A percentile compares a stretch with the other conserved stretches of the same genome.
Conservation (phyloP, 148 eudicot genomes). For the Rhododendron simsii region DNA sequence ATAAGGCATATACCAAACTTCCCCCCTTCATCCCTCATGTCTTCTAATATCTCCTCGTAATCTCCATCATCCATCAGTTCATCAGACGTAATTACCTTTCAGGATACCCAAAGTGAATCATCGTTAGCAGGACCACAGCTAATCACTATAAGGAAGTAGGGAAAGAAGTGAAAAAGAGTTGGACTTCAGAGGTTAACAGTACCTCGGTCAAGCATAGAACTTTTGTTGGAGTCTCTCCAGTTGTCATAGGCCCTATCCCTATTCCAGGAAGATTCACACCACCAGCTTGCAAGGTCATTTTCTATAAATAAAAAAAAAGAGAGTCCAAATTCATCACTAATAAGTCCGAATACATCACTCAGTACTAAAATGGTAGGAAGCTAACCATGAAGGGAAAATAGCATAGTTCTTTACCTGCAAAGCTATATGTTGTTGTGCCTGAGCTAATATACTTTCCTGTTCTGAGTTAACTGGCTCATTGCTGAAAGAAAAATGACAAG, state of each 20-base stretch:
- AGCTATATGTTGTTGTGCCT: constrained; percentile 84
- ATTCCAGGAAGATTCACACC: constrained; percentile 40
- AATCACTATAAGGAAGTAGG: neutral
- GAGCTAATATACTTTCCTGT: constrained; percentile 70
- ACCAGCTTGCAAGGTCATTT: constrained; percentile 58
- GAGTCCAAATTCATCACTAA: neutral
- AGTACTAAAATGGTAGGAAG: neutral
- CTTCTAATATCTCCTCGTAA: constrained; percentile 85
- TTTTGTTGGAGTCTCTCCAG: constrained; percentile 61
- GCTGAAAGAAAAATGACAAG: constrained; percentile 28
- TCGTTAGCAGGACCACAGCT: neutral
- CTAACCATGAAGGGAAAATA: neutral
- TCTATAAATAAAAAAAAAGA: constrained; percentile 22
- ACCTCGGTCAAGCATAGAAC: constrained; percentile 85
- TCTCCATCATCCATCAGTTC: constrained; percentile 76
- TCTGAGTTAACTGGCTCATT: constrained; percentile 65
- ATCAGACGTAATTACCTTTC: constrained; percentile 61
- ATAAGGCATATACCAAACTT: constrained; percentile 58
- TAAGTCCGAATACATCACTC: neutral
- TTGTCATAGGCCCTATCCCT: constrained; percentile 9
- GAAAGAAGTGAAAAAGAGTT: neutral
- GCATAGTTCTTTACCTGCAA: constrained; percentile 52
- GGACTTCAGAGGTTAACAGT: constrained; percentile 4
- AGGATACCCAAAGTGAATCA: constrained; percentile 1
- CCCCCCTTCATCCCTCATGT: constrained; percentile 82